These are phyloP conservation scores for Bolboschoenoplectus hybrid DNA, from an alignment of 202 grass and related monocot genomes.

Conservation along the genomic window DNA sequence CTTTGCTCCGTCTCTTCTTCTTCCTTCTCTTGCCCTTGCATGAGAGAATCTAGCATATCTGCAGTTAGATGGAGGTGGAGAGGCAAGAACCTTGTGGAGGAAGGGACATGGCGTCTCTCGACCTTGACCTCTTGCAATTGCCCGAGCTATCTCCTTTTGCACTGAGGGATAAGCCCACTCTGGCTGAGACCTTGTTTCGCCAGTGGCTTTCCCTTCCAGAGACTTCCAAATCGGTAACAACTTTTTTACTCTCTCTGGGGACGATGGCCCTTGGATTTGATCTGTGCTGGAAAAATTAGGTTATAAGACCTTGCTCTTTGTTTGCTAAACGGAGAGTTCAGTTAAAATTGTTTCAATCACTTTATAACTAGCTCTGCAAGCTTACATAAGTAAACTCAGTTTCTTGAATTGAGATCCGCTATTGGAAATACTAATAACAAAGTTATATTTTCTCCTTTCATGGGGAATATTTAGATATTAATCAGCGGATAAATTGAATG, in stretches of 20 bases:
- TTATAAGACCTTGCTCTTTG: neutral
- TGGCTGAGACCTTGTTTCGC: constrained; percentile 65
- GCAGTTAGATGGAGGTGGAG: constrained; percentile 74
- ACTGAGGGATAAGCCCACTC: constrained; percentile 68
- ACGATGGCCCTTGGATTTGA: neutral
- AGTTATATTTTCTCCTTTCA: neutral
- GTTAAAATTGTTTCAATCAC: neutral
- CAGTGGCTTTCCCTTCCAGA: constrained; percentile 96
- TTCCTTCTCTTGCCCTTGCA: constrained; percentile 44
- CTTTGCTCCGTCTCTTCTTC: constrained; percentile 23
- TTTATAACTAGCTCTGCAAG: constrained; percentile 2
- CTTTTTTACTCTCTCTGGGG: constrained; percentile 22
- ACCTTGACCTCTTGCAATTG: constrained; percentile 93
- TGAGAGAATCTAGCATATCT: constrained; percentile 58
- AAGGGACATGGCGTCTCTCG: constrained; percentile 71
- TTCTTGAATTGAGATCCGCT: constrained; percentile 28
- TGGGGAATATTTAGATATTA: neutral
- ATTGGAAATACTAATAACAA: constrained; percentile 20
- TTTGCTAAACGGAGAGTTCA: constrained; percentile 7
- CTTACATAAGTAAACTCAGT: neutral
- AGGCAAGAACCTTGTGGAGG: constrained; percentile 37
- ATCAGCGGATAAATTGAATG: neutral
- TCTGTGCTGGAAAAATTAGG: neutral
- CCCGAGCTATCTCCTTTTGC: constrained; percentile 78
- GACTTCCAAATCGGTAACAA: constrained; percentile 78